phyloP scores from a whole-genome alignment of 768 basidiomycete species.

The Cystofilobasidium macerans region DNA sequence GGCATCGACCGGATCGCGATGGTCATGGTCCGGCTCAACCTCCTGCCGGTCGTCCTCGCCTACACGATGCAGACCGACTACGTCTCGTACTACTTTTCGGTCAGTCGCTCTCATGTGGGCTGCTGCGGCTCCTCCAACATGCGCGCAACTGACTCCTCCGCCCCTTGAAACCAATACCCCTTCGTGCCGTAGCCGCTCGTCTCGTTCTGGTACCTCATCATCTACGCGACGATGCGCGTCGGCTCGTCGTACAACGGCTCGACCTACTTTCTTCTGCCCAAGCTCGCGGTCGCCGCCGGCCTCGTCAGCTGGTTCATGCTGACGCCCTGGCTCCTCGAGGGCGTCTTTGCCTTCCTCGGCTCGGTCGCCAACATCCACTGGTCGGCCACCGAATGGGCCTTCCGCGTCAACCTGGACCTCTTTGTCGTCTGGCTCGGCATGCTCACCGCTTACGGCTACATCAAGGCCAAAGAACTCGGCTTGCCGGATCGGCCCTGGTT shows the following conservation, averaged over 20 bases:
- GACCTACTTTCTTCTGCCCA: constrained; percentile 54
- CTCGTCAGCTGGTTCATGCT: constrained; percentile 58
- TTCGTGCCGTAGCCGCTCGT: constrained; percentile 63
- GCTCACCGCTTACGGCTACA: constrained; percentile 58
- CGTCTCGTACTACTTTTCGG: constrained; percentile 49
- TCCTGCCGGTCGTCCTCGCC: constrained; percentile 66
- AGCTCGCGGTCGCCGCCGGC: constrained; percentile 56
- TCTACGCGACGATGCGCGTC: constrained; percentile 65
- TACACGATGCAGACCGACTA: constrained; percentile 90
- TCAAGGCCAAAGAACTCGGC: constrained; percentile 63
- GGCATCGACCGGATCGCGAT: constrained; percentile 62
- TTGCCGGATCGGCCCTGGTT: constrained; percentile 61
- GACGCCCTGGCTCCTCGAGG: constrained; percentile 52
- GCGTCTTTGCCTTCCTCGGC: constrained; percentile 53
- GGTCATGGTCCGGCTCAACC: constrained; percentile 71
- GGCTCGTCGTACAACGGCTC: constrained; percentile 65
- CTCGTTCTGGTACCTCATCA: constrained; percentile 74
- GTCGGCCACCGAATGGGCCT: constrained; percentile 77
- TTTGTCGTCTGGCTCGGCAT: constrained; percentile 83
- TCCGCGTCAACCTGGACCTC: constrained; percentile 77
- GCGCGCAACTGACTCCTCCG: constrained; percentile 40
- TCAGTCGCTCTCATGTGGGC: not conserved
- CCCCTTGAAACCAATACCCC: constrained; percentile 43
- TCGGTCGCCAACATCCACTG: constrained; percentile 64
- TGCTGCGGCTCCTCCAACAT: no score